These are phyloP conservation scores for Myxozyma mucilagina DNA, from an alignment of 805 yeast genomes.

Conservation along the genomic window DNA sequence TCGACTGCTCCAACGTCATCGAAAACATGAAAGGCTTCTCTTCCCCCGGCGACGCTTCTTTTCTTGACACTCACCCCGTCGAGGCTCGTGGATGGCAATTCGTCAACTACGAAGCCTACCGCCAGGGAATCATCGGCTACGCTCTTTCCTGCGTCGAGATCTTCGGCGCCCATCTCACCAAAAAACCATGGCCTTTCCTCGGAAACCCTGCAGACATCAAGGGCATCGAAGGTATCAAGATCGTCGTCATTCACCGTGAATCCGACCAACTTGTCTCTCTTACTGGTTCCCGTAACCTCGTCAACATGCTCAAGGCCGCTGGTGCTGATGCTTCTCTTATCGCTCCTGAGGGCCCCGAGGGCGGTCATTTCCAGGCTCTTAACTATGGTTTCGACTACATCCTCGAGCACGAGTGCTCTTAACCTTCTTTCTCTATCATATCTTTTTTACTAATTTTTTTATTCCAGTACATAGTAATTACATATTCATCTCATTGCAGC, in stretches of 20 bases:
- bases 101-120: conserved; percentile 30
- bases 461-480: background rate
- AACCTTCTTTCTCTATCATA: background rate
- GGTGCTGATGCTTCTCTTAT: conserved; percentile 30
- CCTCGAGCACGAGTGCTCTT: conserved; percentile 21
- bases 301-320: conserved; percentile 26
- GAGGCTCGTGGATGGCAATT: conserved; percentile 29
- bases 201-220: conserved; percentile 21
- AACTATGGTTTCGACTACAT: conserved; percentile 27
- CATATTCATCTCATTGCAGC: background rate
- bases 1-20: conserved; percentile 23
- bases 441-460: background rate
- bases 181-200: conserved; percentile 30
- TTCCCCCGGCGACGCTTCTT: conserved; percentile 21
- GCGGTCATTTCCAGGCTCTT: conserved; percentile 31
- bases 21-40: conserved; percentile 23
- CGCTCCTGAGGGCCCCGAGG: conserved; percentile 23
- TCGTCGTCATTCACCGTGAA: conserved; percentile 26
- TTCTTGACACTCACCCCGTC: conserved; percentile 27
- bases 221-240: conserved; percentile 26
- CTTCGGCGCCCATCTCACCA: conserved; percentile 24
- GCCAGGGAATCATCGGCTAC: conserved; percentile 29
- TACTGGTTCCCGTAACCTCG: conserved; percentile 25
- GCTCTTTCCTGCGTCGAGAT: conserved; percentile 28
- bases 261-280: conserved; percentile 19